Evolutionary conservation across 139 green algal genomes (phyloP).

Genomic region (Marvania coccoides): DNA sequence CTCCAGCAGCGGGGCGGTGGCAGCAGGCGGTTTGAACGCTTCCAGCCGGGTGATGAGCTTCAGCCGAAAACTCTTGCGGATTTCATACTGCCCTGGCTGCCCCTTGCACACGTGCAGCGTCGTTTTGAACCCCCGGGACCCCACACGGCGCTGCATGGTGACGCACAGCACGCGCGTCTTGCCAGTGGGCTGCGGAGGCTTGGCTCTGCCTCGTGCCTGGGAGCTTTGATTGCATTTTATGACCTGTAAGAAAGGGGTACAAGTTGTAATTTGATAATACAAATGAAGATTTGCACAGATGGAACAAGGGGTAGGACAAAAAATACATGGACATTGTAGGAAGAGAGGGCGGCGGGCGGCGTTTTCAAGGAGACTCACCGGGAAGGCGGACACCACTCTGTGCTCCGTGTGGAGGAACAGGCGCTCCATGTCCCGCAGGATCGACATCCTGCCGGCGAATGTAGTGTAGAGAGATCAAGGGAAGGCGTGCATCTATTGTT

Average conservation of each 20-base stretch:
- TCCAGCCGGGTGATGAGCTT: constrained; percentile 31
- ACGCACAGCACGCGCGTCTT: constrained; percentile 43
- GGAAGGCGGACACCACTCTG: constrained; percentile 30
- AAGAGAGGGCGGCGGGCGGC: not conserved
- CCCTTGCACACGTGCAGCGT: constrained; percentile 39
- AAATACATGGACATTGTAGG: not conserved
- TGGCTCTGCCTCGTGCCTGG: not conserved
- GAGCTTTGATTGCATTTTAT: constrained; percentile 16
- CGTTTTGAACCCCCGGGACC: constrained; percentile 34
- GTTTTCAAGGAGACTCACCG: constrained; percentile 19
- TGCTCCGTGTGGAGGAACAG: constrained; percentile 32
- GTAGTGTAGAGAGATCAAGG: no score
- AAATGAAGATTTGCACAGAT: not conserved
- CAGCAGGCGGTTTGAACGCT: constrained; percentile 11
- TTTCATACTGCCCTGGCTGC: constrained; percentile 15
- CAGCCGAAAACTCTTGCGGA: constrained; percentile 31
- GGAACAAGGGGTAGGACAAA: not conserved
- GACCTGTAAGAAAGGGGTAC: not conserved
- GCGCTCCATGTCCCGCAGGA: constrained; percentile 25
- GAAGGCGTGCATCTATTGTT: no score
- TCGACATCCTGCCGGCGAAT: constrained; percentile 10
- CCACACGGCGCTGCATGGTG: constrained; percentile 34
- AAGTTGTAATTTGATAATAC: not conserved
- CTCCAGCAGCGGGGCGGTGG: constrained; percentile 17
- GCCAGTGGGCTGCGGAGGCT: constrained; percentile 21